Percentiles rank a stretch among this genome's conserved stretches.
Evolutionary conservation across 2,329 filamentous ascomycete genomes (phyloP).

Genomic region (Ophiostoma sp.): DNA sequence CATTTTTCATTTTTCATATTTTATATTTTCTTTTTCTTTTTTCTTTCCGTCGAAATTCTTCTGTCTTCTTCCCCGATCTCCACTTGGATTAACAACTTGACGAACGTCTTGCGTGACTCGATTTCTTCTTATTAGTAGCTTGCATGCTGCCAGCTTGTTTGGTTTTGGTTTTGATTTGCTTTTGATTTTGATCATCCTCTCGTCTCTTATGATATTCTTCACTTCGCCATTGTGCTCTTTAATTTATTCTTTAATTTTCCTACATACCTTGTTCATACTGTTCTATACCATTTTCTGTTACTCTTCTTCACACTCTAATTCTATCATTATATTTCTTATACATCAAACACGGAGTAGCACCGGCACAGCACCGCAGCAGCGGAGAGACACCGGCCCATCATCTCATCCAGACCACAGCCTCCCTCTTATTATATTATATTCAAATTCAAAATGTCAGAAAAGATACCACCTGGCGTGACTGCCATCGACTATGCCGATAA

Average conservation of each 20-base stretch:
- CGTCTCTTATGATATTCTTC: not conserved
- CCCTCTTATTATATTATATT: not conserved
- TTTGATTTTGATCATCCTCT: not conserved
- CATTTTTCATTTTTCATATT: not conserved
- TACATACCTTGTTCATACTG: too few species aligned
- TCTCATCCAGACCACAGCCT: not conserved
- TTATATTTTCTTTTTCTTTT: too few species aligned
- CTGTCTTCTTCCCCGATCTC: not conserved
- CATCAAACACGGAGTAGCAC: too few species aligned
- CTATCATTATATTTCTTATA: too few species aligned
- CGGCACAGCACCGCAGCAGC: not conserved
- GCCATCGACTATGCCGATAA: not conserved
- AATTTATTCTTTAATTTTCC: not conserved
- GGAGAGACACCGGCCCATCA: not conserved
- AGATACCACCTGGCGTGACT: not conserved
- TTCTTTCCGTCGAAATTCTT: too few species aligned
- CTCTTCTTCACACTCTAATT: too few species aligned
- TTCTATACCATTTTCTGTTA: too few species aligned
- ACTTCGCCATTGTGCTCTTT: not conserved
- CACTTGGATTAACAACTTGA: not conserved
- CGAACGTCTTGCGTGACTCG: not conserved
- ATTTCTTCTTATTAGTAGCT: constrained; percentile 10
- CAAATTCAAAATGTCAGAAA: constrained; percentile 5
- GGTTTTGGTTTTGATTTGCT: not conserved
- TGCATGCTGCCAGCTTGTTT: not conserved